Percentiles rank a stretch among this genome's conserved stretches.
Conservation (phyloP, 306 rosid species). For the Vachellia pachyceras region DNA sequence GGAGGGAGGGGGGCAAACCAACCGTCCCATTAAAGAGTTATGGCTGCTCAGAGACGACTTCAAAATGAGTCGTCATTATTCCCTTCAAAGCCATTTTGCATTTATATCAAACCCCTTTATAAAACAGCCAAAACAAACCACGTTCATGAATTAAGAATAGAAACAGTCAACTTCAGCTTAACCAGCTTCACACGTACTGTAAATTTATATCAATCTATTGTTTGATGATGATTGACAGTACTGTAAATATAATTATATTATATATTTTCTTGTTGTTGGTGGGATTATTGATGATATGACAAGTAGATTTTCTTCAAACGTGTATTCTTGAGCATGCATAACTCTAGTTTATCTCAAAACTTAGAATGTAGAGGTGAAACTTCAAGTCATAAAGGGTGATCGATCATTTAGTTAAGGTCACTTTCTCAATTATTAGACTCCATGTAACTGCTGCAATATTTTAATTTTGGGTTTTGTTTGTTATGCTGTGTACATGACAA, state of each 20-base stretch:
- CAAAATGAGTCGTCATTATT: not conserved
- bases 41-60: not conserved
- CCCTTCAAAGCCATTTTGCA: not conserved
- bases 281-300: too few species aligned
- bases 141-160: not conserved
- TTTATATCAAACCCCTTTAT: not conserved
- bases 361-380: not conserved
- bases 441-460: conserved; percentile 7
- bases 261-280: too few species aligned
- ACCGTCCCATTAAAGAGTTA: not conserved
- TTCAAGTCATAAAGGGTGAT: not conserved
- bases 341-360: not conserved
- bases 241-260: not conserved
- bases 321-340: not conserved
- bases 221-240: not conserved
- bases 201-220: not conserved
- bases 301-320: not conserved
- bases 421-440: conserved; percentile 14
- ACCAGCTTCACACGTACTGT: not conserved
- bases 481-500: not conserved
- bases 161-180: not conserved
- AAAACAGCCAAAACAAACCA: not conserved
- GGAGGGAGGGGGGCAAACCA: not conserved
- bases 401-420: not conserved
- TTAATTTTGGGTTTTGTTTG: not conserved